Evolutionary conservation across 495 filamentous ascomycete species (phyloP).

Genomic region (Aspergillus leporis): DNA sequence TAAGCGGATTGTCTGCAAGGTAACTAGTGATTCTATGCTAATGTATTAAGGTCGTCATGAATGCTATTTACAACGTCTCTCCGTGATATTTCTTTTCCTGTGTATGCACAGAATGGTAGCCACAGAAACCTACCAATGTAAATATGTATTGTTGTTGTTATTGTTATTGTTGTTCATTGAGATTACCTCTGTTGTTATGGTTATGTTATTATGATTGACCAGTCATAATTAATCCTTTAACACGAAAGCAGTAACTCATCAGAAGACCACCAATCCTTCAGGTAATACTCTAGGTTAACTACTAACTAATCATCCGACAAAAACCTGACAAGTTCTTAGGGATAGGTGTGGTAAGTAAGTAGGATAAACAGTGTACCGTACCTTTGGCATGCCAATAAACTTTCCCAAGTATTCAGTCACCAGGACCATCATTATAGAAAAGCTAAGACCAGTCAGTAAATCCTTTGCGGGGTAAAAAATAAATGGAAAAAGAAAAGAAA

Average conservation of each 20-base stretch:
- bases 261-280: not conserved
- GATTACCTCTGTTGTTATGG: not conserved
- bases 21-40: not conserved
- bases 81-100: not conserved
- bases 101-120: not conserved
- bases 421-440: conserved; percentile 1
- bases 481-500: not conserved
- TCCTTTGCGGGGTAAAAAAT: conserved; percentile 10
- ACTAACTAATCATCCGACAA: too few species aligned
- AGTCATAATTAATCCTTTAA: not conserved
- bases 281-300: not conserved
- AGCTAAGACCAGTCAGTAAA: not conserved
- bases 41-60: not conserved
- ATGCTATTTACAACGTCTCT: too few species aligned
- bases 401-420: conserved; percentile 6
- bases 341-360: not conserved
- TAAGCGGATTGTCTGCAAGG: not conserved
- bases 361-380: not conserved
- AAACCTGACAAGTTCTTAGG: too few species aligned
- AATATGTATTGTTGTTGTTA: not conserved
- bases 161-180: not conserved
- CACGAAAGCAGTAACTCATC: not conserved
- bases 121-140: not conserved
- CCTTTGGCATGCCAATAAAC: not conserved
- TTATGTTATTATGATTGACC: not conserved